Base-by-base conservation (phyloP, 306 rosid species). In the Argentina anserina region DNA sequence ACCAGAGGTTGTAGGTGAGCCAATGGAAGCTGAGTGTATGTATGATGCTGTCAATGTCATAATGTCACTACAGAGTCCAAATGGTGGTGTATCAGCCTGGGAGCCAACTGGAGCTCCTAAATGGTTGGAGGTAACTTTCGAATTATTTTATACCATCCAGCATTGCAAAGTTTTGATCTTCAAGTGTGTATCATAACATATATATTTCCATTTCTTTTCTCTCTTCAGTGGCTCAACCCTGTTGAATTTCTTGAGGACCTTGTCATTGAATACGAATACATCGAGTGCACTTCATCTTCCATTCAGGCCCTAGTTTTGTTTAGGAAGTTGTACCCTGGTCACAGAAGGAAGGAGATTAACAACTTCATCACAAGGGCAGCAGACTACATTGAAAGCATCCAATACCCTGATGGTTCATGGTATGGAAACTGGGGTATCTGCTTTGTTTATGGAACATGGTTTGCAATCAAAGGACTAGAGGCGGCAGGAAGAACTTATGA, bases 21-120 rank as follows among this genome's bases (percentile, higher is more conserved):
- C 85, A 71, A 84, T 88, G 87, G 84, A 82, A 76, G 77, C 87
- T 5, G 85, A 85, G 74, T 42, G 84, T 43, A 36, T 92, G 31
- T 82, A 46, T 56, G 94, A 92, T 75, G 72, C 96, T 0, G 94
- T 92, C 13, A 90, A 92, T 56, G 15, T 92, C 37, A 17, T 92
- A 5, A 66, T 90, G 41, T 86, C 94, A 0, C 82, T 92, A 46
- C 98, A 92, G 93, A 84, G 97, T 84, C 78, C 89, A 71, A 90
- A 81, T 4, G 97, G 97, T 23, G 97, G 97, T 53, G 80, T 88
- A 34, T 36, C 94, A 18, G 92, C 85, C 0, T 92, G 97, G 83
- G 83, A 79, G 53, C 79, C 75, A 59, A 15, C 83, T 15, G 75
- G 83, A 73, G 79, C 75, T 21, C 79, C 79, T 49, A 79, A 74